Evolutionary conservation across 371 early-diverging fungal species (phyloP).

Genomic region (Syncephalis fuscata): DNA sequence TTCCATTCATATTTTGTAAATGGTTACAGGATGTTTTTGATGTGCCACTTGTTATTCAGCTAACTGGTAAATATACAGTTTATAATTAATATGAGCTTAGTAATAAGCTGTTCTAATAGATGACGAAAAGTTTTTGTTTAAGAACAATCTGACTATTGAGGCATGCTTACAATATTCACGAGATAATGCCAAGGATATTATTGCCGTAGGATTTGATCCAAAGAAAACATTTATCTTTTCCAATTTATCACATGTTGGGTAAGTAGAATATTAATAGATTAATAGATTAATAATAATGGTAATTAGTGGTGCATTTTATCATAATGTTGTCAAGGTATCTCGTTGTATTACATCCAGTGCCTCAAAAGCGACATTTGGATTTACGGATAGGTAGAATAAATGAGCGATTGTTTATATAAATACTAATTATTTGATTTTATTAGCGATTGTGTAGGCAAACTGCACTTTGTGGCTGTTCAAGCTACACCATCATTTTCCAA

Average conservation of each 20-base stretch:
- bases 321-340: slow-evolving; percentile 78
- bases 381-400: slow-evolving; percentile 42
- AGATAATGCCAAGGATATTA: slow-evolving; percentile 95
- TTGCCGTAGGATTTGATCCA: slow-evolving; percentile 96
- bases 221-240: slow-evolving; percentile 98
- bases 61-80: slow-evolving; percentile 42
- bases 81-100: neutral
- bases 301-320: slow-evolving; percentile 74
- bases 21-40: slow-evolving; percentile 97
- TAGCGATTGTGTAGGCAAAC: slow-evolving; percentile 81
- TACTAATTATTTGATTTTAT: too few species aligned
- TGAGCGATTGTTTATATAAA: too few species aligned
- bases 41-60: slow-evolving; percentile 93
- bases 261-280: slow-evolving; percentile 8
- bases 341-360: slow-evolving; percentile 68
- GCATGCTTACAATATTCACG: slow-evolving; percentile 62
- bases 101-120: slow-evolving; percentile 24
- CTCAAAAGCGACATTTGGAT: slow-evolving; percentile 87
- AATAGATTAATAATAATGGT: neutral
- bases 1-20: slow-evolving; percentile 97
- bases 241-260: slow-evolving; percentile 85
- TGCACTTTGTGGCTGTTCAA: slow-evolving; percentile 85
- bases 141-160: slow-evolving; percentile 78
- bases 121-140: slow-evolving; percentile 99
- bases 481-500: slow-evolving; percentile 92